Base-by-base conservation (phyloP, 2,329 filamentous ascomycete genomes). In the Kalmusia sp. region DNA sequence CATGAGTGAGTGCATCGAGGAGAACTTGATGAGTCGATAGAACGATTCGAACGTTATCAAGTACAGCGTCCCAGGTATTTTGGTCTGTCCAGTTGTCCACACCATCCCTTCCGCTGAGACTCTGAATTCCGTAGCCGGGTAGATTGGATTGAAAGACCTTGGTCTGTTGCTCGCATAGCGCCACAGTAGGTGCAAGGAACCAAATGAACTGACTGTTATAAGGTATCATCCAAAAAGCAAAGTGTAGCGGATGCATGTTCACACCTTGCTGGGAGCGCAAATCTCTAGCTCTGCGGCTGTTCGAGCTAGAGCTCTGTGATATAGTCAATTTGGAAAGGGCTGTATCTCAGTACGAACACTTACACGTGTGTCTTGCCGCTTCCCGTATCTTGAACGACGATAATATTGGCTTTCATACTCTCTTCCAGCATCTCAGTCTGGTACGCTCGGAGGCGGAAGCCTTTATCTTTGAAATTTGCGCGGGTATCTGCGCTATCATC, bases 1-100 rank as follows among this genome's bases (percentile, higher is more conserved):
- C 89, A 74, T 95, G 90, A 1, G 75, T 78, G 34, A 96, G 78
- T 2, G 90, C 91, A 72, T 96, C 90, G 2, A 85, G 76, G 11
- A 96, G 79, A 1, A 96, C 82, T 54, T 90, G 87, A 54, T 88
- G 87, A 0, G 92, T 95, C 0, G 90, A 92, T 1, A 96, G 81
- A 4, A 96, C 84, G n/a, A 96, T 80, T 1, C 84, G 82, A 19
- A 89, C 81, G 41, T 87, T 86, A 2, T 77, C 62, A 1, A 96
- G 77, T 2, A 88, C 80, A 0, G 77, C 79, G 52, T 89, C 79
- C 92, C 92, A 96, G 1, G 86, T 79, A 1, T 73, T 63, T 59
- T 86, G 80, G 5, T 85, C 81, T 0, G 84, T 86, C 92, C 92
- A 96, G 28, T 85, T 82, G 15, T 95, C 86, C 1, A 92, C 80